Percentiles rank a stretch among this genome's conserved stretches.
Evolutionary conservation across 345 rosid genomes (phyloP).

Genomic region (Alliaria petiolata): DNA sequence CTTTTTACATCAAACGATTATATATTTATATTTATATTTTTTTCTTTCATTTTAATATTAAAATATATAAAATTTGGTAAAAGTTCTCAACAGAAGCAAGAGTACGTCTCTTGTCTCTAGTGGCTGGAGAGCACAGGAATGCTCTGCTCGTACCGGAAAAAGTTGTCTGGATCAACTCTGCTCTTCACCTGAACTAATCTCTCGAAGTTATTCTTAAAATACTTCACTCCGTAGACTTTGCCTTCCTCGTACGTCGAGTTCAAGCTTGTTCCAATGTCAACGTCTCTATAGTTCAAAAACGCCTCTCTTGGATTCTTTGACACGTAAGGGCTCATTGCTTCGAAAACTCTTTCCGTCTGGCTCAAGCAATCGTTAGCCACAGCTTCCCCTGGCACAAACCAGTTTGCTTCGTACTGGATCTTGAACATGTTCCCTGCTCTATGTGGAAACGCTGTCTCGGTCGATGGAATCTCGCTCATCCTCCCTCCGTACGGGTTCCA

Average conservation of each 20-base stretch:
- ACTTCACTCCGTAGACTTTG: constrained; percentile 49
- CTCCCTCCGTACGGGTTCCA: constrained; percentile 64
- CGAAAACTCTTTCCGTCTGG: constrained; percentile 34
- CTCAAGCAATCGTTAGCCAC: constrained; percentile 22
- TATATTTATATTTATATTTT: not conserved
- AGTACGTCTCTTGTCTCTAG: not conserved
- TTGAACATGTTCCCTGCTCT: constrained; percentile 53
- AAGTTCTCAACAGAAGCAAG: not conserved
- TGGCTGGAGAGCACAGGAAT: constrained; percentile 39
- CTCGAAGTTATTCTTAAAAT: constrained; percentile 47
- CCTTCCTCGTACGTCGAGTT: constrained; percentile 39
- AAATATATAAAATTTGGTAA: not conserved
- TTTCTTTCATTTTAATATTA: not conserved
- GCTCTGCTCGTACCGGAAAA: constrained; percentile 54
- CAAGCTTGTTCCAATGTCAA: constrained; percentile 42
- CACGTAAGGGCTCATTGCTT: constrained; percentile 48
- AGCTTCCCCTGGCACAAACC: constrained; percentile 36
- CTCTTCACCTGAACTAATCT: constrained; percentile 46
- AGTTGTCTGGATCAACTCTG: constrained; percentile 44
- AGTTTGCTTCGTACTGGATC: constrained; percentile 45
- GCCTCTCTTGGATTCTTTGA: constrained; percentile 57
- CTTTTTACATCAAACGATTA: not conserved
- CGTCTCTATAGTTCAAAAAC: constrained; percentile 46
- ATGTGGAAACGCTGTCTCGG: constrained; percentile 47
- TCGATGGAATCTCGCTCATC: constrained; percentile 44